phyloP scores from a whole-genome alignment of 352 stramenopile species.

The Phytophthora pluvialis region DNA sequence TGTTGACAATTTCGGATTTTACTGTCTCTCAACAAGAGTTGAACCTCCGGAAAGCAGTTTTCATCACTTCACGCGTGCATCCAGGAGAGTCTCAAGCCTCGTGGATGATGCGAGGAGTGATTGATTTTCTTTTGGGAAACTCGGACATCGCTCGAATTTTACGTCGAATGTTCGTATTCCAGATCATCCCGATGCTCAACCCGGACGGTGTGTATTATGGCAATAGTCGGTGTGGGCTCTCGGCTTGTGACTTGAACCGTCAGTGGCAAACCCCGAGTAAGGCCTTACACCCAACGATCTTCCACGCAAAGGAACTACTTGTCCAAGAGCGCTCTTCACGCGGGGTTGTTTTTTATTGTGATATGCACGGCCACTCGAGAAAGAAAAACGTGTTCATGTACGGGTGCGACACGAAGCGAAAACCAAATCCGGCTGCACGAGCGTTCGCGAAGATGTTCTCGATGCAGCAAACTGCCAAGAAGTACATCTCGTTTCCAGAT shows the following conservation, averaged over 20 bases:
- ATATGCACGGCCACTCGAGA: constrained; percentile 92
- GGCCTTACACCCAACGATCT: constrained; percentile 89
- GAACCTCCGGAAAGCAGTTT: constrained; percentile 48
- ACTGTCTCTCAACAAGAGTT: constrained; percentile 35
- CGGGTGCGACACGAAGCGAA: constrained; percentile 92
- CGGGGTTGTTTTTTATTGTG: constrained; percentile 86
- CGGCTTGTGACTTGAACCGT: constrained; percentile 87
- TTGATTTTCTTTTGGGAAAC: constrained; percentile 90
- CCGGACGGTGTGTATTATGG: constrained; percentile 93
- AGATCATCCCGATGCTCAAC: constrained; percentile 94
- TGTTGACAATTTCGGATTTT: constrained; percentile 83
- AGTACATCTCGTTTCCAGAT: constrained; percentile 67
- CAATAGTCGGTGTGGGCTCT: constrained; percentile 92
- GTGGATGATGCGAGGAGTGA: constrained; percentile 94
- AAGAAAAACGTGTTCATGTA: constrained; percentile 97
- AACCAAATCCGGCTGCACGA: constrained; percentile 72
- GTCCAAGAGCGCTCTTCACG: constrained; percentile 50
- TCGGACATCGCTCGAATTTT: constrained; percentile 67
- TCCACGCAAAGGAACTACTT: constrained; percentile 86
- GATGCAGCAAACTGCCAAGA: constrained; percentile 67
- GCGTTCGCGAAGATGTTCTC: constrained; percentile 79
- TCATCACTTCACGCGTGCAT: constrained; percentile 91
- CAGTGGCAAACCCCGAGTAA: constrained; percentile 84
- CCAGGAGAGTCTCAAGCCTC: constrained; percentile 91
- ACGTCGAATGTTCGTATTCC: constrained; percentile 91